Evolutionary conservation across 2,329 filamentous ascomycete genomes (phyloP).

Genomic region (Colletotrichum euphorbiae): DNA sequence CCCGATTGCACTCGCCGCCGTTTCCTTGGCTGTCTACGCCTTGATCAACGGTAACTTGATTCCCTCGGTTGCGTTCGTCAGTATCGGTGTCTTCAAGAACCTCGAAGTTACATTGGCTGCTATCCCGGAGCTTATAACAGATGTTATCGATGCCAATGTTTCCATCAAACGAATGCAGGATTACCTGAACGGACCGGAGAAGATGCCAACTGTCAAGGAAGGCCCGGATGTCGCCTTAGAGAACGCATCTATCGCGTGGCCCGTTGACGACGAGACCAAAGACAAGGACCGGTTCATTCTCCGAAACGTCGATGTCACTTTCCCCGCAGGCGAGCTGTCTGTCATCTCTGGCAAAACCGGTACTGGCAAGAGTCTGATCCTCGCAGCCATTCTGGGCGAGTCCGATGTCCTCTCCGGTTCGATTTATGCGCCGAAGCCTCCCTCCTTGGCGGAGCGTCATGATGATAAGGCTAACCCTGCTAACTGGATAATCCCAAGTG

Average conservation of each 20-base stretch:
- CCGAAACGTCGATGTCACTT: constrained; percentile 71
- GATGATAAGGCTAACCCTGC: constrained; percentile 70
- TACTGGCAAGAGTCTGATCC: constrained; percentile 80
- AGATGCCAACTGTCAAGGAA: constrained; percentile 63
- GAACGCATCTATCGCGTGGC: constrained; percentile 79
- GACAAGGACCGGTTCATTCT: constrained; percentile 73
- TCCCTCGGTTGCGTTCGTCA: constrained; percentile 83
- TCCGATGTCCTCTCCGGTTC: constrained; percentile 74
- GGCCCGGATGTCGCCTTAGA: constrained; percentile 73
- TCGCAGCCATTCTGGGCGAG: constrained; percentile 81
- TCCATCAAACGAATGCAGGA: constrained; percentile 78
- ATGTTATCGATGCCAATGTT: constrained; percentile 78
- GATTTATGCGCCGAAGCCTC: constrained; percentile 66
- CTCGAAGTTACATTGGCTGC: constrained; percentile 78
- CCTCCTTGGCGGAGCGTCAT: constrained; percentile 61
- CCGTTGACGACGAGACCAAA: constrained; percentile 70
- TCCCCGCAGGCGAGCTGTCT: constrained; percentile 76
- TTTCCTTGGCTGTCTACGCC: constrained; percentile 77
- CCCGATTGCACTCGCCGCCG: constrained; percentile 78
- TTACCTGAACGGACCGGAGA: constrained; percentile 76
- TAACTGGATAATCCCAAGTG: constrained; percentile 77
- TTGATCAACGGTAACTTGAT: constrained; percentile 70
- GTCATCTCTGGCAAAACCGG: constrained; percentile 83
- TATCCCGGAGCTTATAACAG: constrained; percentile 78
- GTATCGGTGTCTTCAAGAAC: constrained; percentile 78